These are phyloP conservation scores for Alternaria sp. DNA, from an alignment of 2,329 filamentous ascomycete genomes.

Conservation along the genomic window DNA sequence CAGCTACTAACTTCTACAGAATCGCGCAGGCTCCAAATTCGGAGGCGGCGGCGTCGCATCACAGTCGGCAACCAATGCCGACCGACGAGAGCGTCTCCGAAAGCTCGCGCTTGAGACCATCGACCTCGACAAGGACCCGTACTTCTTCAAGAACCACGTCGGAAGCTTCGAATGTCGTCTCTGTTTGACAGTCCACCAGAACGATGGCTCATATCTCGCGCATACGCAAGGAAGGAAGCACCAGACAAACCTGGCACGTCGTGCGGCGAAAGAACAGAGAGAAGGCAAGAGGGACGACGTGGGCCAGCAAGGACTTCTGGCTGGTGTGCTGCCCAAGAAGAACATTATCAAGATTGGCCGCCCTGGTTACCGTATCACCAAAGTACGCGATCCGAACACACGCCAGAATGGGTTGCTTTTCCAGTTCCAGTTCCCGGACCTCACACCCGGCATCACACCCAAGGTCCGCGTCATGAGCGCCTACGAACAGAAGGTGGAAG, in stretches of 20 bases:
- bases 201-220: slow-evolving; percentile 97
- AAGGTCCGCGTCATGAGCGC: slow-evolving; percentile 97
- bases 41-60: slow-evolving; percentile 97
- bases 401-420: slow-evolving; percentile 92
- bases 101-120: slow-evolving; percentile 99
- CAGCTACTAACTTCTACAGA: slow-evolving; percentile 60
- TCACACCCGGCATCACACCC: slow-evolving; percentile 75
- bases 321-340: slow-evolving; percentile 70
- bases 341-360: slow-evolving; percentile 95
- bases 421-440: slow-evolving; percentile 94
- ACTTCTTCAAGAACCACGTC: slow-evolving; percentile 99
- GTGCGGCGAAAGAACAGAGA: slow-evolving; percentile 93
- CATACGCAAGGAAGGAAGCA: slow-evolving; percentile 99
- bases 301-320: slow-evolving; percentile 78
- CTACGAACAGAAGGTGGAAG: slow-evolving; percentile 93
- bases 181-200: slow-evolving; percentile 97
- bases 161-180: slow-evolving; percentile 97
- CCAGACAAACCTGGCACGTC: slow-evolving; percentile 95
- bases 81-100: slow-evolving; percentile 94
- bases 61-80: slow-evolving; percentile 90
- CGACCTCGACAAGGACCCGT: slow-evolving; percentile 98
- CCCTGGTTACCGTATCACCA: slow-evolving; percentile 97
- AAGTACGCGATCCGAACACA: slow-evolving; percentile 87
- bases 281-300: slow-evolving; percentile 78
- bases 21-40: slow-evolving; percentile 96